These are phyloP conservation scores for Leptodermis oblonga DNA, from an alignment of 257 asterid genomes.

Conservation along the genomic window DNA sequence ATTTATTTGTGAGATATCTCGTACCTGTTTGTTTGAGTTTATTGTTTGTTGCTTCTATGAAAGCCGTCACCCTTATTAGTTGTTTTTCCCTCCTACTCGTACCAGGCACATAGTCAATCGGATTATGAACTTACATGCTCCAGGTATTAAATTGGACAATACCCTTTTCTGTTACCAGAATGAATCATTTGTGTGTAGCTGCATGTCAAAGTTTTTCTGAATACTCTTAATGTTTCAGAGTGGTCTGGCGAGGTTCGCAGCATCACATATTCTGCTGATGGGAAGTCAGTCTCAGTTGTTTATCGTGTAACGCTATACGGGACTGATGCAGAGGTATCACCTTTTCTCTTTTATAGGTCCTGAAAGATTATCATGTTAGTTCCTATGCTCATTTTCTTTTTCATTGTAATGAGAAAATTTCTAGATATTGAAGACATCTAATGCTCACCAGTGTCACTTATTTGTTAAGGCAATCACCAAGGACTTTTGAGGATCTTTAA, in stretches of 20 bases:
- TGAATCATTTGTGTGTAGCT: constrained; percentile 10
- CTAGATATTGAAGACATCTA: background rate
- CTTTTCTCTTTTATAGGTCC: background rate
- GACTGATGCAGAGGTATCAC: constrained; percentile 84
- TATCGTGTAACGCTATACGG: constrained; percentile 87
- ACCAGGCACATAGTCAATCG: constrained; percentile 84
- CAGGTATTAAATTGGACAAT: constrained; percentile 42
- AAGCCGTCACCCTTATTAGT: background rate
- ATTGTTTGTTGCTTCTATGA: background rate
- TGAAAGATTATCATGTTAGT: background rate
- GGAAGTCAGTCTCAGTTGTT: constrained; percentile 64
- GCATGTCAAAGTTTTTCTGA: constrained; percentile 3
- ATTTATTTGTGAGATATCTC: background rate
- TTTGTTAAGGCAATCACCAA: background rate
- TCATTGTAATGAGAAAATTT: background rate
- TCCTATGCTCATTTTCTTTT: background rate
- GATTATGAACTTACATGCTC: constrained; percentile 86
- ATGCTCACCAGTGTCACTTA: background rate
- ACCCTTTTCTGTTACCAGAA: background rate
- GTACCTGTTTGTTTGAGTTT: background rate
- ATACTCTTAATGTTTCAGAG: constrained; percentile 39
- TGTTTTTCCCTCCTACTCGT: background rate
- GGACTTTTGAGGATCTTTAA: background rate
- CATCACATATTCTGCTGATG: constrained; percentile 72
- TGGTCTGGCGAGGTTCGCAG: constrained; percentile 92